Evolutionary conservation across 2,329 filamentous ascomycete genomes (phyloP), one percentile per base, ranked within the genome.

Genomic region (Neurospora sp.): DNA sequence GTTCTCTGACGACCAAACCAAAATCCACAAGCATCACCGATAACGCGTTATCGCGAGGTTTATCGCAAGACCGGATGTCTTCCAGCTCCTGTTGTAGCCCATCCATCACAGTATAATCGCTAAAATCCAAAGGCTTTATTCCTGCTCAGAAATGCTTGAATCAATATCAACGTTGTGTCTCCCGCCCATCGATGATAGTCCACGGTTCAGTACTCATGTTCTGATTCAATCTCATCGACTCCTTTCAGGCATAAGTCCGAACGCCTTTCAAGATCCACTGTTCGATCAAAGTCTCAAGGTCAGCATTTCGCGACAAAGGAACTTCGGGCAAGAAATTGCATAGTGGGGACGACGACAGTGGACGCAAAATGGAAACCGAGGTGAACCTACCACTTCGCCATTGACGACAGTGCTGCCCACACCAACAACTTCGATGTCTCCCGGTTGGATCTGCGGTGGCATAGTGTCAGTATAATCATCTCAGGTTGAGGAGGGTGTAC

Each of bases 351-450:
- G 10, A 62, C 8, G 8, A 8, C 15, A 28, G 6, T 57, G 12
- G 28, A 15, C 2, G 52, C 23, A 62, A 17, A 33, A 28, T 43
- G 15, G 8, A 15, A 15, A 62, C 12, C 12, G 6, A 62, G 23
- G 15, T 28, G 4, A 46, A 81, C 84, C 77, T 78, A 86, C 84
- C 74, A 98, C 85, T 80, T 98, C 92, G 4, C 96, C 96, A 78
- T 98, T 99, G 3, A 88, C 86, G 19, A 96, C 94, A 71, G 88
- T 86, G 74, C 90, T 90, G 1, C 89, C 90, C 68, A 97, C 84
- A 70, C 84, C 88, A 57, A 89, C 87, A 15, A 98, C 91, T 78
- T 94, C 89, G 62, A 97, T 87, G 73, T 88, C 86, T 6, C 91
- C 91, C 0, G 95, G 96, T 83, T 94, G 90, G 37, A 96, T 86